These are phyloP conservation scores for Talaromyces wortmannii DNA, from an alignment of 495 filamentous ascomycete species.

Conservation along the genomic window DNA sequence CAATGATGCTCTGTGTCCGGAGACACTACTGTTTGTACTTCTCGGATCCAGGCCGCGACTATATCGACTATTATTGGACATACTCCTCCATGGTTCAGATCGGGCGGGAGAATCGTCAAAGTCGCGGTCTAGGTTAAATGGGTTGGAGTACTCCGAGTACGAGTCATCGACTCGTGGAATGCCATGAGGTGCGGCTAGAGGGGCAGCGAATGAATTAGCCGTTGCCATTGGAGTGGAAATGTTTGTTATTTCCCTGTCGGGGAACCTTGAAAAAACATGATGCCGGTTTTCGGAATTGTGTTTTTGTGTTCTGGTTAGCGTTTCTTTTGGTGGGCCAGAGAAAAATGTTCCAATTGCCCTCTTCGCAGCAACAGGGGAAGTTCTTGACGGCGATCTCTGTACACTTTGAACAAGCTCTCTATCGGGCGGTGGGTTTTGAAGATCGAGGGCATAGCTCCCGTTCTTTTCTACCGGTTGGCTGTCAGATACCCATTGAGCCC, in stretches of 20 bases:
- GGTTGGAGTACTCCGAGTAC: neutral
- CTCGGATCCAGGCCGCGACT: neutral
- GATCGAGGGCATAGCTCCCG: neutral
- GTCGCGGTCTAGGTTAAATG: neutral
- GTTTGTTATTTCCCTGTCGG: neutral
- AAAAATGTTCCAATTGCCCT: neutral
- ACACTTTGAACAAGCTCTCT: neutral
- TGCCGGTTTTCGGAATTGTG: neutral
- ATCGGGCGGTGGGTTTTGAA: neutral
- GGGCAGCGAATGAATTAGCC: neutral
- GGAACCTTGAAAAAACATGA: neutral
- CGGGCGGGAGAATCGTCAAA: neutral
- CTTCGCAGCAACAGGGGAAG: neutral
- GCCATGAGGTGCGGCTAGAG: neutral
- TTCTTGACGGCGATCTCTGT: neutral
- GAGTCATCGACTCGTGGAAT: neutral
- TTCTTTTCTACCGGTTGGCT: neutral
- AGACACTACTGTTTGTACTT: neutral
- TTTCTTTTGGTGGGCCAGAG: too few species aligned
- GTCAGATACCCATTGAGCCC: neutral
- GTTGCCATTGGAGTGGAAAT: neutral
- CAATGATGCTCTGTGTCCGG: neutral
- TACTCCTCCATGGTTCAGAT: neutral
- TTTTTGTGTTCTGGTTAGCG: too few species aligned
- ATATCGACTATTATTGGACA: neutral